Conservation (phyloP, 768 basidiomycete species). For the Amanita inopinata region DNA sequence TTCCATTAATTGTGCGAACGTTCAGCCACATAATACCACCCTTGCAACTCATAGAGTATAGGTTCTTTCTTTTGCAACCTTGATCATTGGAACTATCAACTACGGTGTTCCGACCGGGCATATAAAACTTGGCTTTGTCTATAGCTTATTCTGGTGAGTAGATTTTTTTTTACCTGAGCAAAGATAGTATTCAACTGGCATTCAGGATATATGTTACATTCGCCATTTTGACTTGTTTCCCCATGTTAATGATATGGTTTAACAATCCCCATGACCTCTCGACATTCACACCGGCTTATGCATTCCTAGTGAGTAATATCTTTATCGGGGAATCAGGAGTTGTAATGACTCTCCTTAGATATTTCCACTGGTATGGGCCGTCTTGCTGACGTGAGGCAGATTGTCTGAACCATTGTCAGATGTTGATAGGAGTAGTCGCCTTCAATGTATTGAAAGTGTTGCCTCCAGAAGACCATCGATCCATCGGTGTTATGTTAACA, state of each 20-base stretch:
- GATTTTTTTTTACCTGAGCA: background rate
- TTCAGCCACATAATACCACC: too few species aligned
- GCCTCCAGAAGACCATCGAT: constrained; percentile 23
- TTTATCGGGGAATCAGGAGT: background rate
- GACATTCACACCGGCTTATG: constrained; percentile 27
- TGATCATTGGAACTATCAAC: constrained; percentile 38
- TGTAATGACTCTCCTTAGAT: constrained; percentile 12
- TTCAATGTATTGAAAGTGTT: constrained; percentile 32
- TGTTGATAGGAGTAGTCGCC: constrained; percentile 39
- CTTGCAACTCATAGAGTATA: too few species aligned
- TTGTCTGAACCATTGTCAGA: constrained; percentile 18
- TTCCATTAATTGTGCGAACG: constrained; percentile 20
- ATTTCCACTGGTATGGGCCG: constrained; percentile 22
- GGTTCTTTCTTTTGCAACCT: constrained; percentile 42
- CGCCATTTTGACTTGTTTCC: constrained; percentile 29
- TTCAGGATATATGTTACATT: constrained; percentile 33
- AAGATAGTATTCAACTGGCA: background rate
- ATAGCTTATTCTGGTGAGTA: constrained; percentile 34
- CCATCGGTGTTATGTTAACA: constrained; percentile 30
- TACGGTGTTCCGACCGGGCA: constrained; percentile 31
- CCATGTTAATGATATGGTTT: constrained; percentile 42
- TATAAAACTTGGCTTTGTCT: constrained; percentile 25
- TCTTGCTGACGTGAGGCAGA: background rate
- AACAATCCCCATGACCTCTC: constrained; percentile 34
- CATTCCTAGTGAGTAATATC: constrained; percentile 25